phyloP scores from a whole-genome alignment of 1,139 yeast species.

The Scheffersomyces illinoinensis region DNA sequence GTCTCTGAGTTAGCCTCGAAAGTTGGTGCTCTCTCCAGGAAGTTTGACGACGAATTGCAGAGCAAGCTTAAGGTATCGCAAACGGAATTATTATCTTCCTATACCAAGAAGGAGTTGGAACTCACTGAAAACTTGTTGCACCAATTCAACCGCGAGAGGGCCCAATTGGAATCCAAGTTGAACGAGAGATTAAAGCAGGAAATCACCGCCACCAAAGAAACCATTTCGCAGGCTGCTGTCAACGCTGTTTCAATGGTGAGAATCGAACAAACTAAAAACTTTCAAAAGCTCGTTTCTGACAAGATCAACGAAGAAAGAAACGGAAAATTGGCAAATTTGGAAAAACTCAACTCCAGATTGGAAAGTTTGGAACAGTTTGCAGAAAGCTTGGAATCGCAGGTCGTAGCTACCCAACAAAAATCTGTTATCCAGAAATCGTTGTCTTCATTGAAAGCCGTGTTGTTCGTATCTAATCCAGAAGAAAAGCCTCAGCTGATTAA shows the following conservation, averaged over 20 bases:
- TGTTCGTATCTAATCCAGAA: constrained; percentile 30
- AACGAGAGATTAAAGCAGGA: constrained; percentile 62
- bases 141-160: constrained; percentile 56
- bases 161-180: constrained; percentile 63
- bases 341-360: constrained; percentile 58
- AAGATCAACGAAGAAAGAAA: constrained; percentile 79
- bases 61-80: constrained; percentile 40
- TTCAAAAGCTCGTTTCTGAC: constrained; percentile 61
- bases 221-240: constrained; percentile 72
- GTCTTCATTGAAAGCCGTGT: constrained; percentile 50
- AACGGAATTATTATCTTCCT: constrained; percentile 55
- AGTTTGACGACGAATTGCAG: constrained; percentile 44
- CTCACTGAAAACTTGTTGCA: constrained; percentile 50
- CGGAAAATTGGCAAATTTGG: constrained; percentile 73
- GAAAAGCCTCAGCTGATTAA: constrained; percentile 34
- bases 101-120: constrained; percentile 55
- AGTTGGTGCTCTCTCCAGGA: constrained; percentile 36
- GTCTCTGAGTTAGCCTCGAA: constrained; percentile 33
- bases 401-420: constrained; percentile 56
- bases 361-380: constrained; percentile 61
- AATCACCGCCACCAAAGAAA: constrained; percentile 66
- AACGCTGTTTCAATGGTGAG: constrained; percentile 75
- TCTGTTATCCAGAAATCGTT: constrained; percentile 59
- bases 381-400: constrained; percentile 55
- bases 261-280: constrained; percentile 69